Evolutionary conservation across 1,284 basidiomycete genomes (phyloP), one percentile per base, ranked within the genome.

Genomic region (Ganoderma lucidum): DNA sequence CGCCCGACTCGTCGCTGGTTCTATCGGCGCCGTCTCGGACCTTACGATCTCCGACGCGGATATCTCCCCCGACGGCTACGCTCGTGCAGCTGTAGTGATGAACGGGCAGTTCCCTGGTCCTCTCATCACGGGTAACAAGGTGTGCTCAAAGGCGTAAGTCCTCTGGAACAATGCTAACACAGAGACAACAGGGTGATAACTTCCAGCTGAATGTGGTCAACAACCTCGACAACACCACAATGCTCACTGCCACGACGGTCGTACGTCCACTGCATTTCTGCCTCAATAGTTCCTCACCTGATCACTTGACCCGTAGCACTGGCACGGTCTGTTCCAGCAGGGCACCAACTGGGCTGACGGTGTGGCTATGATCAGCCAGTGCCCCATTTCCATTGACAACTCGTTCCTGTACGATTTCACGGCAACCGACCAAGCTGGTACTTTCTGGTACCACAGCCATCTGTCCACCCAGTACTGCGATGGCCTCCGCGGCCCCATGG

Each of bases 231-330:
- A 78, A 83, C 65, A 69, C 72, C 2, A 75, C 71, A 3, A 80
- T 83, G 80, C 69, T 76, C 10, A 75, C 75, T 59, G 75, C 75
- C 19, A 82, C 81, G 14, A 75, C 80, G 35, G 79, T 83, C 60
- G 81, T 80, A 51, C 68, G 79, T 39, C 45, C n/a, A 2, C 19
- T 44, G 98, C 98, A 73, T 99, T 5, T 28, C 97, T 78, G 99
- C 97, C 76, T 99, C 94, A 74, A 95, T 97, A 81, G 99, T 99
- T 86, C 98, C 95, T 84, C 99, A 92, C 87, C 97, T 97, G 81
- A 96, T 97, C 81, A 97, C 93, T 85, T 99, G 99, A 60, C 98
- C 98, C 58, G 97, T 97, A 59, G 56, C 56, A 59, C 6, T 59
- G 56, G 56, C 56, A 58, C 48, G 62, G 62, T n/a, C 30, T n/a